Conservation (phyloP, 2,329 filamentous ascomycete species). For the Teratosphaeria viscida region DNA sequence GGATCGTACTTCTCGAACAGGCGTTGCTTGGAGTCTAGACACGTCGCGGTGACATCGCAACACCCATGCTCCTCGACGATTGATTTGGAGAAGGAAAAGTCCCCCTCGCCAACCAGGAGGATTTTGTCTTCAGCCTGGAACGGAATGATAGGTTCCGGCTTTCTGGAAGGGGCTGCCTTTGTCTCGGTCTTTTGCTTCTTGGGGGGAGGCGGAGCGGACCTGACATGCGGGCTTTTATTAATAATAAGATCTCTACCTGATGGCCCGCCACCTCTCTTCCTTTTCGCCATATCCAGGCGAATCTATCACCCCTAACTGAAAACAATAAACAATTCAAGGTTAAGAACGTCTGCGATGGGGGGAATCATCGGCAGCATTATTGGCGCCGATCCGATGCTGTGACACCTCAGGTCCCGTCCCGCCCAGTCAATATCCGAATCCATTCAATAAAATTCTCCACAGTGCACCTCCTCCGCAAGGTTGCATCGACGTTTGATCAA, state of each 20-base stretch:
- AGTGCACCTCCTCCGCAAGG: slow-evolving; percentile 1
- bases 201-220: neutral
- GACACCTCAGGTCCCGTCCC: too few species aligned
- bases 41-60: slow-evolving; percentile 57
- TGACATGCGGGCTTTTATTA: neutral
- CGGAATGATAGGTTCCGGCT: slow-evolving; percentile 48
- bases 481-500: neutral
- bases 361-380: neutral
- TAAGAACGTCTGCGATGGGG: too few species aligned
- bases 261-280: neutral
- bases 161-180: slow-evolving; percentile 3
- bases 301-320: too few species aligned
- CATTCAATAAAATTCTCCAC: too few species aligned
- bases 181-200: neutral
- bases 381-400: too few species aligned
- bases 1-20: slow-evolving; percentile 59
- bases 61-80: slow-evolving; percentile 57
- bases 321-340: too few species aligned
- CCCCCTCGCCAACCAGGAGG: slow-evolving; percentile 67
- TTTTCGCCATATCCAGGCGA: neutral
- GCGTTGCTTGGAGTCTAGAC: slow-evolving; percentile 49
- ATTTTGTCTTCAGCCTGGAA: slow-evolving; percentile 58
- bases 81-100: slow-evolving; percentile 66
- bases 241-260: neutral
- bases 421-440: too few species aligned